Evolutionary conservation across 257 asterid genomes (phyloP), one percentile per base, ranked within the genome.

Genomic region (Rauvolfia tetraphylla): DNA sequence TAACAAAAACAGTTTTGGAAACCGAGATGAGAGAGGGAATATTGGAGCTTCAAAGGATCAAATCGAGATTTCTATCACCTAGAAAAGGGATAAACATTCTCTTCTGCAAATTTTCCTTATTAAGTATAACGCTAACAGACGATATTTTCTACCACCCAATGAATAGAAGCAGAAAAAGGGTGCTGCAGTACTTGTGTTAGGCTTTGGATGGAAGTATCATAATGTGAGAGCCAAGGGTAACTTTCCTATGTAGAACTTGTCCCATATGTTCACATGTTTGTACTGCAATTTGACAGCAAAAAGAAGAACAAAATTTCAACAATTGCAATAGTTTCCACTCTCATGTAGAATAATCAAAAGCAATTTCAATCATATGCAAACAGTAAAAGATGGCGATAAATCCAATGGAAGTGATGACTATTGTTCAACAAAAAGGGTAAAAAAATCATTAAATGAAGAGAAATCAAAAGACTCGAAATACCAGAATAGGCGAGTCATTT

Each of bases 241-340:
- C 65, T 48, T 67, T 76, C 41, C 38, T 9, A 2, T 39, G 33
- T 20, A 41, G 42, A 58, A 67, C 57, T 53, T 76, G 79, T 76
- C 67, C 33, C 79, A 51, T 51, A 56, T 36, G 68, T 39, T 66
- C 54, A 75, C 73, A 65, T 75, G 79, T 56, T 42, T 49, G 53
- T n/a, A 65, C 79, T 66, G 6, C 20, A 75, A 17, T 29, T 17
- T 75, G 4, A 10, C 25, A 63, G 31, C 48, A 39, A 54, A 8
- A 25, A 58, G 38, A 41, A 39, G 68, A 8, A 39, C 39, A 18
- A 74, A 59, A 57, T 58, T 58, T 41, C 44, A 38, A 38, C 6
- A 46, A 15, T 27, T 5, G 3, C 20, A 58, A 23, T 3, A 58
- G 29, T 27, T 22, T 56, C 29, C 49, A 44, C 14, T 41, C 44